Base-by-base conservation (phyloP, 345 rosid species). In the Melaleuca alternifolia region DNA sequence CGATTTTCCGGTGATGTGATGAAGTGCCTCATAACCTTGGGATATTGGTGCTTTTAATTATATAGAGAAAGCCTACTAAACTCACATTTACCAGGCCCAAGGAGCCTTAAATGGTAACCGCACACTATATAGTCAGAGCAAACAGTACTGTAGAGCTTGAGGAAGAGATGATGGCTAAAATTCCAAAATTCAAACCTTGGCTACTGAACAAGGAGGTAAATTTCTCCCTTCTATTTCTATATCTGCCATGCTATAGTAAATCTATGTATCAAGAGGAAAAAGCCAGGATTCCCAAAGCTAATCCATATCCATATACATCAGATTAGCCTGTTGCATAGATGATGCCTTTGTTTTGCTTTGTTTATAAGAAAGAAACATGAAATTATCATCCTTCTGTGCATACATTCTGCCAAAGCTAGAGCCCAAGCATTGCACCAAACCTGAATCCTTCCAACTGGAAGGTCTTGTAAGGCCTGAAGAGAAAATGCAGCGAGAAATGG, bases 131-230 rank as follows among this genome's bases (percentile, higher is more conserved):
- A 20, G 94, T 95, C 75, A 93, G 79, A 90, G 88, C 94, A 85
- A 98, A 95, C 93, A 96, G 99, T 88, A 91, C 95, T n/a, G 94
- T 95, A 4, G 99, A 98, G 90, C 92, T 98, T 85, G 99, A 97
- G 90, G 99, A 96, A 92, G 99, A 97, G 93, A 93, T 97, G 97
- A 91, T 97, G 96, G 95, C 98, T 62, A 95, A 96, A 90, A 93
- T 96, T 89, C 99, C 99, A 2, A 97, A 97, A 90, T 97, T 97
- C 89, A 97, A 95, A 93, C 99, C 99, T 88, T 93, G 98, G 87
- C 98, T 96, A n/a, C 53, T 97, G 62, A 97, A 97, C 93, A 97
- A 94, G 92, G 96, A 95, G 98, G 99, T 95, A 86, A 81, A 18
- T 82, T 83, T 88, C 51, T 52, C 7, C 24, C 23, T 50, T 46